Base-by-base conservation (phyloP, 140 eudicot species). In the Anethum foeniculum region DNA sequence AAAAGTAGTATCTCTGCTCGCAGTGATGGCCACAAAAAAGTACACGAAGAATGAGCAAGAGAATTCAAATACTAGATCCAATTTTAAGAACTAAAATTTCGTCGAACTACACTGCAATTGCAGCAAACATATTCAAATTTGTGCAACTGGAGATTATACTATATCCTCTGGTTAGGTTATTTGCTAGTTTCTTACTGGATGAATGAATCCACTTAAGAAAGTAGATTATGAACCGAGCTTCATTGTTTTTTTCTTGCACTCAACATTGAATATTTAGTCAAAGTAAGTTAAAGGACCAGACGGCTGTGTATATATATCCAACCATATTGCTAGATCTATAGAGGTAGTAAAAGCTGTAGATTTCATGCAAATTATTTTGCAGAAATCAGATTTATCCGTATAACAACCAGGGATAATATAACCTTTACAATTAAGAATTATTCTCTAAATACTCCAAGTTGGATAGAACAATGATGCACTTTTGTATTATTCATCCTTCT, bases 1-100 rank as follows among this genome's bases (percentile, higher is more conserved):
- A 83, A 79, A 86, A 93, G 87, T 95, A 95, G 86, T 95, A 92
- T 71, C 89, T 86, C 99, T 95, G 89, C 81, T 34, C 5, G 80
- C 5, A 79, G 72, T 62, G 69, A 47, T 44, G 52, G 43, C 11
- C 64, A 75, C 27, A 25, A 47, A 16, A 25, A n/a, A 2, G 18
- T 47, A 47, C 18, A 41, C 49, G 27, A 25, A 14, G 11, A 21
- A 47, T 16, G 68, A 58, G 30, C 68, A 58, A 58, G 9, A 58
- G 14, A 58, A 58, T 58, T 23, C 5, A 23, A n/a, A 58, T 58
- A 58, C 21, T n/a, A 23, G 9, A 60, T 60, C 32, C 32, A n/a
- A 60, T n/a, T 12, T 60, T 7, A 60, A 60, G 15, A 60, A 60
- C 68, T 60, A n/a, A n/a, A 7, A 60, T 60, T 2, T 60, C 32